phyloP scores from a whole-genome alignment of 2,329 filamentous ascomycete species.

The Paramyrothecium sp. region DNA sequence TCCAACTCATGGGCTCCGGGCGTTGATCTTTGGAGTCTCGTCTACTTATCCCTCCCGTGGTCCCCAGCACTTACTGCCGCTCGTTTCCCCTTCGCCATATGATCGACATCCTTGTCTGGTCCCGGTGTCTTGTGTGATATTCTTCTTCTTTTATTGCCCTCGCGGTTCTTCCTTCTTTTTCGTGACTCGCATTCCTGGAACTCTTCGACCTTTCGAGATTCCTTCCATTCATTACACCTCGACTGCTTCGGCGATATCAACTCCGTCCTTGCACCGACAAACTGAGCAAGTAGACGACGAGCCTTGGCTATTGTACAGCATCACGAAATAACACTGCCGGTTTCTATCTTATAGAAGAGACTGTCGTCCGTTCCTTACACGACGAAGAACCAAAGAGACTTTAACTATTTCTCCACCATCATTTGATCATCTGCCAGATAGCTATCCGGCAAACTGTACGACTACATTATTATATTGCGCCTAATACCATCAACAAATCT shows the following conservation, averaged over 20 bases:
- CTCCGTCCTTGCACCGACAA: not conserved
- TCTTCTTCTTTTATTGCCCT: constrained; percentile 44
- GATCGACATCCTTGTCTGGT: constrained; percentile 49
- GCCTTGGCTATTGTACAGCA: constrained; percentile 24
- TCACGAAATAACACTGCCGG: constrained; percentile 26
- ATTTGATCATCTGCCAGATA: constrained; percentile 8
- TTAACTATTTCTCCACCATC: constrained; percentile 12
- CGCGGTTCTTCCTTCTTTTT: constrained; percentile 50
- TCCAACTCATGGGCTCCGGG: constrained; percentile 12
- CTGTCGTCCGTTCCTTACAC: constrained; percentile 45
- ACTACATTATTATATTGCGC: constrained; percentile 12
- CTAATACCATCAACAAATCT: constrained; percentile 9
- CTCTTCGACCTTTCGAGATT: constrained; percentile 31
- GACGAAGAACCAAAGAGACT: not conserved
- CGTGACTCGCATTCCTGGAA: constrained; percentile 43
- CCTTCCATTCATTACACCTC: constrained; percentile 42
- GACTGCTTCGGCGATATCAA: constrained; percentile 2
- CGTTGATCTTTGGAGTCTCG: constrained; percentile 37
- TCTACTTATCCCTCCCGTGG: constrained; percentile 47
- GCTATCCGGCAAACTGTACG: constrained; percentile 20
- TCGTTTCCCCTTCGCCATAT: constrained; percentile 35
- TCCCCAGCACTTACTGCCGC: constrained; percentile 41
- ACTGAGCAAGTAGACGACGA: not conserved
- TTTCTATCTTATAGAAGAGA: constrained; percentile 26
- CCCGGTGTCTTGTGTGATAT: constrained; percentile 39